Conservation (phyloP, 2,329 filamentous ascomycete genomes). For the Diplodia sapinea region DNA sequence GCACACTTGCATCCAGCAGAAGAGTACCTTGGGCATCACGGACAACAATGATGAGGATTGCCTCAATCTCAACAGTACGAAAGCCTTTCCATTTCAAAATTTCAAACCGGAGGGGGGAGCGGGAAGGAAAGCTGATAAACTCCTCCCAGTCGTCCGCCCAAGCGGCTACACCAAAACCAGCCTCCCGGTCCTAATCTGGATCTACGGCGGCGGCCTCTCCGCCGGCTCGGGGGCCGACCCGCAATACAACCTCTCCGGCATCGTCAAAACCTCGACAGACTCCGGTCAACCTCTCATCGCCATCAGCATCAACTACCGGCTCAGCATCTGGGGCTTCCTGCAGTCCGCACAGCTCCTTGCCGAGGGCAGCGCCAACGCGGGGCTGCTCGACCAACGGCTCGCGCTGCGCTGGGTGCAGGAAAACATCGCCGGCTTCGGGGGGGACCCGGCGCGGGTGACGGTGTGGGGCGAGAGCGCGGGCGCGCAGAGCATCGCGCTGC, state of each 20-base stretch:
- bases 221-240: conserved; percentile 33
- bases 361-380: conserved; percentile 54
- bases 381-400: conserved; percentile 47
- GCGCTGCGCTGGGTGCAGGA: conserved; percentile 52
- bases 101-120: no score
- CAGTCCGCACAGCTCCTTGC: conserved; percentile 59
- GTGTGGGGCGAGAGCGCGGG: conserved; percentile 49
- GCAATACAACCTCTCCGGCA: conserved; percentile 42
- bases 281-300: conserved; percentile 62
- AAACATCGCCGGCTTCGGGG: conserved; percentile 53
- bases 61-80: conserved; percentile 45
- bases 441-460: conserved; percentile 45
- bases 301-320: conserved; percentile 61
- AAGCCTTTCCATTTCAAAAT: no score
- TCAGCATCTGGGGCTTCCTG: conserved; percentile 68
- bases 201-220: conserved; percentile 31
- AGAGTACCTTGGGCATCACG: conserved; percentile 20
- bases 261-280: conserved; percentile 32
- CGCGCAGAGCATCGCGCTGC: conserved; percentile 46
- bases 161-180: conserved; percentile 28
- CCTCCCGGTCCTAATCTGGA: conserved; percentile 42
- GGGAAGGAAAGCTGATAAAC: conserved; percentile 47
- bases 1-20: conserved; percentile 53
- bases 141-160: conserved; percentile 56
- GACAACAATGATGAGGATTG: conserved; percentile 53